phyloP scores from a whole-genome alignment of 2,329 filamentous ascomycete genomes.

The Arthrobotrys sphaeroides region DNA sequence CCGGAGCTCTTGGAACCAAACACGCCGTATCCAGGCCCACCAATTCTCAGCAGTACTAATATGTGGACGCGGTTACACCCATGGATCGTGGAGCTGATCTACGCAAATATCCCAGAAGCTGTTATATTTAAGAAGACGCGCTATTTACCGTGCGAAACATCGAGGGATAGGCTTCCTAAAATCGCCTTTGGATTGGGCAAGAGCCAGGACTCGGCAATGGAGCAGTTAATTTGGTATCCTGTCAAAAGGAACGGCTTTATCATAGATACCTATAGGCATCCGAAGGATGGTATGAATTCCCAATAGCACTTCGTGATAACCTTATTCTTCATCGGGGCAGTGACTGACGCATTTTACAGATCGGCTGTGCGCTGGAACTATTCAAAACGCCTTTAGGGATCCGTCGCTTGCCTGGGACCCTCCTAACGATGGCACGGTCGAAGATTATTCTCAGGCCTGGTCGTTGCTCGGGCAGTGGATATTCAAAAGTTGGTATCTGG shows the following conservation, averaged over 20 bases:
- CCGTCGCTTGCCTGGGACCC: not conserved
- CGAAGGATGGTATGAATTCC: not conserved
- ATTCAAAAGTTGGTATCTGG: not conserved
- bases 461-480: not conserved
- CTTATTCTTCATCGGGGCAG: no score
- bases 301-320: no score
- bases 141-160: not conserved
- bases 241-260: not conserved
- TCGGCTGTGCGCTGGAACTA: not conserved
- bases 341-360: no score
- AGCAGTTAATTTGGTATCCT: not conserved
- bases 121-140: not conserved
- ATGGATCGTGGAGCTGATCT: not conserved
- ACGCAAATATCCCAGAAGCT: not conserved
- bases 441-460: not conserved
- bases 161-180: not conserved
- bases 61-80: not conserved
- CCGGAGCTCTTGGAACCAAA: not conserved
- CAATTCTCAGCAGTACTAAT: not conserved
- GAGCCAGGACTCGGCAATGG: not conserved
- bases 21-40: not conserved
- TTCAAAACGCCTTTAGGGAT: not conserved
- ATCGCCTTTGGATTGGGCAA: not conserved
- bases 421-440: not conserved
- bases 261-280: not conserved